These are phyloP conservation scores for Claviceps sorghi DNA, from an alignment of 2,329 filamentous ascomycete species.

Conservation along the genomic window DNA sequence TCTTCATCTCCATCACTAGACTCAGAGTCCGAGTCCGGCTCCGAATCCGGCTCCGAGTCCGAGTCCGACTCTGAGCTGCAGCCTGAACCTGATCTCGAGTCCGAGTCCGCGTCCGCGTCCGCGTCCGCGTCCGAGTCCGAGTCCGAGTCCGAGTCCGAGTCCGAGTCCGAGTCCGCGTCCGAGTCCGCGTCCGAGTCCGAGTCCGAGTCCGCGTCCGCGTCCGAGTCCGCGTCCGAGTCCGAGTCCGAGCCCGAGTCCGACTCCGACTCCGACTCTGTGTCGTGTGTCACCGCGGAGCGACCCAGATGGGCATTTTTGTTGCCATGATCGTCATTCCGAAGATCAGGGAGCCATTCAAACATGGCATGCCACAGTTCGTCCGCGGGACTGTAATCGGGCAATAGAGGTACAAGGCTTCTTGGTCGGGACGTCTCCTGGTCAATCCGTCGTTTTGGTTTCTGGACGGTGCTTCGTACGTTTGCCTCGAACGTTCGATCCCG, in stretches of 20 bases:
- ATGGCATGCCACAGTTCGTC: constrained; percentile 6
- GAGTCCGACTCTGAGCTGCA: neutral
- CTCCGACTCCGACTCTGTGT: neutral
- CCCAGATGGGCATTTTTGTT: neutral
- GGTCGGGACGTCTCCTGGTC: constrained; percentile 8
- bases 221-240: neutral
- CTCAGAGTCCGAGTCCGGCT: neutral
- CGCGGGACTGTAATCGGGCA: constrained; percentile 3
- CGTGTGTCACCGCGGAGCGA: neutral
- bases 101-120: neutral
- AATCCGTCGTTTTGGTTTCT: constrained; percentile 7
- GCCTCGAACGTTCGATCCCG: constrained; percentile 17
- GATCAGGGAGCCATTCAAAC: neutral
- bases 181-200: neutral
- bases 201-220: neutral
- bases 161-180: neutral
- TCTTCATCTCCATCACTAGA: neutral
- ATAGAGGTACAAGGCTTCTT: constrained; percentile 11
- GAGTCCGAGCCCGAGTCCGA: neutral
- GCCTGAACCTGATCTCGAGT: neutral
- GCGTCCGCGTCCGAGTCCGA: neutral
- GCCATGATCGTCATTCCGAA: neutral
- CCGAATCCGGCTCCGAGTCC: neutral
- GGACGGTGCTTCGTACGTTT: constrained; percentile 14
- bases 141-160: neutral